Conservation (phyloP, 108 stramenopile species). For the Pseudonitzschia delicatissima region DNA sequence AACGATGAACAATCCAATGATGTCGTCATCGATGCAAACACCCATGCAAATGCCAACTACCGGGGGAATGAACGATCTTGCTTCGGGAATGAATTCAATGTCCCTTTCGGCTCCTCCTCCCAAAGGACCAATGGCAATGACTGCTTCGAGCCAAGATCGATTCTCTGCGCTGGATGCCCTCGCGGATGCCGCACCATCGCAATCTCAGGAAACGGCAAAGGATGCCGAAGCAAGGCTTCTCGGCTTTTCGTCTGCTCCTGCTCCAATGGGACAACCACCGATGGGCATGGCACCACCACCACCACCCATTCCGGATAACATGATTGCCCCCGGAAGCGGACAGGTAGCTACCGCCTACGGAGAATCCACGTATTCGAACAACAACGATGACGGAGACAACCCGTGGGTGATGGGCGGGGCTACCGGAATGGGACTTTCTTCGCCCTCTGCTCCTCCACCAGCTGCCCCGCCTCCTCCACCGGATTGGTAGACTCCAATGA, state of each 20-base stretch:
- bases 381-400: slow-evolving; percentile 12
- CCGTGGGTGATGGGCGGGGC: slow-evolving; percentile 43
- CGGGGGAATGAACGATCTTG: background rate
- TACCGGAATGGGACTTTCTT: slow-evolving; percentile 21
- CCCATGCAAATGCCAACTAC: background rate
- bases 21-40: background rate
- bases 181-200: background rate
- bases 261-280: background rate
- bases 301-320: slow-evolving; percentile 10
- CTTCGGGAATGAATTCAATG: background rate
- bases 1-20: background rate
- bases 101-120: slow-evolving; percentile 1
- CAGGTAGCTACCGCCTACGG: slow-evolving; percentile 25
- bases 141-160: slow-evolving; percentile 25
- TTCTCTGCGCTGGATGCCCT: slow-evolving; percentile 47
- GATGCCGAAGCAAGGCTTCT: slow-evolving; percentile 21
- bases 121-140: background rate
- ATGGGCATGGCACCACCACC: background rate
- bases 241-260: background rate
- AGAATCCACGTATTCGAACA: background rate
- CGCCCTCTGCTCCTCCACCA: slow-evolving; percentile 16
- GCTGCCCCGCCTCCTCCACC: slow-evolving; percentile 35
- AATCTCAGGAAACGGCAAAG: background rate
- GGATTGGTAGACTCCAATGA: no score
- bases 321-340: slow-evolving; percentile 20